These are phyloP conservation scores for Paulownia fortunei DNA, from an alignment of 257 asterid species.

Conservation along the genomic window DNA sequence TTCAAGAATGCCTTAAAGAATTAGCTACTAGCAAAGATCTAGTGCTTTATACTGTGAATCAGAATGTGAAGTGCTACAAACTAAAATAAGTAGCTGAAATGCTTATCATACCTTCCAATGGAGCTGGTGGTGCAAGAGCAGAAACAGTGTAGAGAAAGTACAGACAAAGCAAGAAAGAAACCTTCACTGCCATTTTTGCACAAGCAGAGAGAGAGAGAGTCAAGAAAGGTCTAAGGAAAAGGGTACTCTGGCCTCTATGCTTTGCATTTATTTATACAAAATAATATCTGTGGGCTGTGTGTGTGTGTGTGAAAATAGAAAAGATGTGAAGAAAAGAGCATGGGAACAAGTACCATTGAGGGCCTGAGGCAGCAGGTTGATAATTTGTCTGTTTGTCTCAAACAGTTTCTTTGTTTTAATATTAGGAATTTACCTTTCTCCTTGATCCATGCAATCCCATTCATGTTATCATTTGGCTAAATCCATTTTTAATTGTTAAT, in stretches of 20 bases:
- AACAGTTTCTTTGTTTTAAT: slow-evolving; percentile 6
- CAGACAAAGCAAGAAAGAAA: slow-evolving; percentile 43
- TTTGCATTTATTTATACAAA: slow-evolving; percentile 35
- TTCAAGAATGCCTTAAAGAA: neutral
- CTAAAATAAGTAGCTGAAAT: neutral
- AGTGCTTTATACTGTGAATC: neutral
- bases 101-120: slow-evolving; percentile 67
- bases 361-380: neutral
- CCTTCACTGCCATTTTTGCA: slow-evolving; percentile 46
- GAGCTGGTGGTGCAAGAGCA: slow-evolving; percentile 51
- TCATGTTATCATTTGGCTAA: slow-evolving; percentile 1
- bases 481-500: neutral
- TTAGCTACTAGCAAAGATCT: slow-evolving; percentile 3
- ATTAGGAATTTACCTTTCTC: slow-evolving; percentile 31
- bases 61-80: neutral
- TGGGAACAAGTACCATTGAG: neutral
- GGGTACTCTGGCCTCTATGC: neutral
- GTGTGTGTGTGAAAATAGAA: slow-evolving; percentile 22
- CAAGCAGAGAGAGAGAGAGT: neutral
- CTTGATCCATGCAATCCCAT: slow-evolving; percentile 38
- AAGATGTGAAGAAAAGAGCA: neutral
- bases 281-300: neutral
- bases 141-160: slow-evolving; percentile 44
- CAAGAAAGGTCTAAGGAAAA: slow-evolving; percentile 9
- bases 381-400: slow-evolving; percentile 39